phyloP scores from a whole-genome alignment of 2,329 filamentous ascomycete genomes.

The Fonsecaea monophora region DNA sequence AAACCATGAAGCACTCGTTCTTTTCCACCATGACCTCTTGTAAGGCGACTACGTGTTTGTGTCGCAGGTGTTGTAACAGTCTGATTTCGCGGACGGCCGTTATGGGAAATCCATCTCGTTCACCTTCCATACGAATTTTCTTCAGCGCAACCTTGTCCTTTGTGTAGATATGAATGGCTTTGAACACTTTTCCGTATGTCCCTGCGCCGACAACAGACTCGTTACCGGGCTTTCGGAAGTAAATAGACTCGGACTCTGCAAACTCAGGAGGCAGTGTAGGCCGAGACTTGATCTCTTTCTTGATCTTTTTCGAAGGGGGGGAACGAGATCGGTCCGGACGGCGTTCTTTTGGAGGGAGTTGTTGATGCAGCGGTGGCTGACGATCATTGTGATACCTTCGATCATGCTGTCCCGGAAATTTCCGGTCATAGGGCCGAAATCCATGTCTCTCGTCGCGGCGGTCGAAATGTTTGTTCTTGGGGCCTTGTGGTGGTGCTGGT shows the following conservation, averaged over 20 bases:
- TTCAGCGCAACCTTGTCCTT: constrained; percentile 83
- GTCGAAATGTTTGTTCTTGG: constrained; percentile 51
- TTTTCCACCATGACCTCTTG: constrained; percentile 97
- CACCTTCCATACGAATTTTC: constrained; percentile 91
- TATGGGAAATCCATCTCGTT: constrained; percentile 87
- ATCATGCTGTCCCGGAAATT: constrained; percentile 46
- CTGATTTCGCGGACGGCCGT: constrained; percentile 92
- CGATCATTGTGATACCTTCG: constrained; percentile 48
- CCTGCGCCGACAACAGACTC: constrained; percentile 95
- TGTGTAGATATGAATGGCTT: constrained; percentile 90
- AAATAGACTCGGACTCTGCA: constrained; percentile 82
- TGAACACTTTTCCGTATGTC: constrained; percentile 95
- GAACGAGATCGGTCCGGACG: constrained; percentile 54
- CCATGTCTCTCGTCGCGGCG: constrained; percentile 51
- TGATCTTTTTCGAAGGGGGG: constrained; percentile 69
- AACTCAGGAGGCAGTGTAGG: constrained; percentile 76
- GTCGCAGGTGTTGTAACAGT: constrained; percentile 82
- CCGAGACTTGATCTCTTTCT: constrained; percentile 73
- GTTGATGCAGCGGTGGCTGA: constrained; percentile 26
- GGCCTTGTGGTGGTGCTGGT: constrained; percentile 47
- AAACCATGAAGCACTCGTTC: constrained; percentile 99
- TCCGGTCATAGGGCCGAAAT: constrained; percentile 44
- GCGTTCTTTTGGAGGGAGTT: constrained; percentile 48
- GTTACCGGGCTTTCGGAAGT: constrained; percentile 94
- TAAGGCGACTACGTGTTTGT: constrained; percentile 80